Percentiles rank a stretch among this genome's conserved stretches.
Evolutionary conservation across 2,329 filamentous ascomycete species (phyloP).

Genomic region (Coleophoma crateriformis): DNA sequence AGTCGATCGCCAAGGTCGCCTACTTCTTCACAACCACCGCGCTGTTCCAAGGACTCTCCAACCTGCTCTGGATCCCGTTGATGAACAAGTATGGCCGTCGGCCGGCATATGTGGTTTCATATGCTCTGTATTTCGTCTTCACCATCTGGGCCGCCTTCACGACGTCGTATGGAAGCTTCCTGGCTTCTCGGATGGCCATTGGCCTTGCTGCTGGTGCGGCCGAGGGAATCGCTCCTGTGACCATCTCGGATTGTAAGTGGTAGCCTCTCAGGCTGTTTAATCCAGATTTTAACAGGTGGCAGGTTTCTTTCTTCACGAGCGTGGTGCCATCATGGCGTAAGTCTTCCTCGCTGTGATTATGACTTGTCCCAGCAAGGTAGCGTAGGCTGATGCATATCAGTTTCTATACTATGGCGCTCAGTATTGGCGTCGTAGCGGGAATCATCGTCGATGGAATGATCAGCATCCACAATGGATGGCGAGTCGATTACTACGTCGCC

Average conservation of each 20-base stretch:
- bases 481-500: slow-evolving; percentile 45
- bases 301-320: slow-evolving; percentile 50
- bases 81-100: slow-evolving; percentile 18
- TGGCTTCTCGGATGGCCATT: slow-evolving; percentile 12
- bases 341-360: not conserved
- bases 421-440: slow-evolving; percentile 41
- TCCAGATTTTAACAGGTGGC: too few relatives aligned
- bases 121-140: slow-evolving; percentile 7
- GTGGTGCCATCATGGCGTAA: slow-evolving; percentile 39
- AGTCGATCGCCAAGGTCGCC: slow-evolving; percentile 12
- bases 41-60: slow-evolving; percentile 11
- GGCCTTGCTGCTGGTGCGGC: slow-evolving; percentile 31
- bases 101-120: slow-evolving; percentile 11
- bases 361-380: not conserved
- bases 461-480: slow-evolving; percentile 41
- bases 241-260: slow-evolving; percentile 47
- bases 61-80: slow-evolving; percentile 17
- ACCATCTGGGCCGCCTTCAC: slow-evolving; percentile 9
- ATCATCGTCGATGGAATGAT: slow-evolving; percentile 43
- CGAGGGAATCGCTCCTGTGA: slow-evolving; percentile 49
- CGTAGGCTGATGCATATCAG: slow-evolving; percentile 2
- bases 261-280: too few relatives aligned
- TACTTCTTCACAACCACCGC: slow-evolving; percentile 17
- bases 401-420: slow-evolving; percentile 20
- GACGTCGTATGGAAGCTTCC: slow-evolving; percentile 10